A percentile compares a stretch with the other conserved stretches of the same genome.
Evolutionary conservation across 2,329 filamentous ascomycete species (phyloP).

Genomic region (Aspergillus caelatus): DNA sequence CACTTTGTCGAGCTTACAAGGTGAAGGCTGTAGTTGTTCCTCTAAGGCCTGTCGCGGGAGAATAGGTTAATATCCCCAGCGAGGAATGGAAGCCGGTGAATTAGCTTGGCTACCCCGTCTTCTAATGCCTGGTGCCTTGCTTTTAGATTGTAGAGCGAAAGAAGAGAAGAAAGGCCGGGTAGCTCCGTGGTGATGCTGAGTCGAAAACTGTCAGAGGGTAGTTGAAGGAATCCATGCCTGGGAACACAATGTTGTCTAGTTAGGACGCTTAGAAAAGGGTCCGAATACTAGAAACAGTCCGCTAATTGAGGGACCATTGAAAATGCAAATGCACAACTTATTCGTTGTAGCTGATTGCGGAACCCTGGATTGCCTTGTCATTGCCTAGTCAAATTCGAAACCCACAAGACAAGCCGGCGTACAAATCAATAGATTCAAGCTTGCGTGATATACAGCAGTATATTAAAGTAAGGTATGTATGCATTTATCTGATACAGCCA

Average conservation of each 20-base stretch:
- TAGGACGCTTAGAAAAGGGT: neutral
- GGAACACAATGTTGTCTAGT: no score
- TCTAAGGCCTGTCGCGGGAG: neutral
- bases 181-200: no score
- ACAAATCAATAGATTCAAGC: no score
- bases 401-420: no score
- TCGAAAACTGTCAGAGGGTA: no score
- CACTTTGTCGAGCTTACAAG: neutral
- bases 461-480: no score
- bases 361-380: neutral
- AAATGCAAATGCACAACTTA: neutral
- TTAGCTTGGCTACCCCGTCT: no score
- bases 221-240: no score
- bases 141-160: neutral
- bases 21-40: neutral
- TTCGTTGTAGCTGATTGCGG: neutral
- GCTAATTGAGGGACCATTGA: neutral
- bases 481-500: no score
- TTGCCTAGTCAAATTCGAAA: neutral
- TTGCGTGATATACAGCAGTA: no score
- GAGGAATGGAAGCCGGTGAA: neutral
- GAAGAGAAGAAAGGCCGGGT: no score
- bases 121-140: neutral
- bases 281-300: neutral
- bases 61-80: neutral